Percentiles rank a stretch among this genome's conserved stretches.
phyloP scores from a whole-genome alignment of 208 protist genomes.

The Angomonas ambiguus region DNA sequence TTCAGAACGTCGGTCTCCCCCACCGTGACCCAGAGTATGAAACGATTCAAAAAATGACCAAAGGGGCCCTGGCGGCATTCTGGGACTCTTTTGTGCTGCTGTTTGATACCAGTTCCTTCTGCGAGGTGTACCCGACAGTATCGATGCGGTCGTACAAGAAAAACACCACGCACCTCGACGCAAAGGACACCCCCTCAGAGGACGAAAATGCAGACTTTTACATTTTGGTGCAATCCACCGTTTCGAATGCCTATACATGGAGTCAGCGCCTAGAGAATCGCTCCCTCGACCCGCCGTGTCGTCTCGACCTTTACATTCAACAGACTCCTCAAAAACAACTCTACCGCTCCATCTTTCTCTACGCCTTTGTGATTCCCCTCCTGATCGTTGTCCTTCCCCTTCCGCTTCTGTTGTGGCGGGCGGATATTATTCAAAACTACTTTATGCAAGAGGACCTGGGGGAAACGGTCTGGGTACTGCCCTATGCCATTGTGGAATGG shows the following conservation, averaged over 20 bases:
- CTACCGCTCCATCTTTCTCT: conserved; percentile 24
- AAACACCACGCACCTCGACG: not conserved
- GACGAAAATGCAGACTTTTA: not conserved
- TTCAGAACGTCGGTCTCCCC: not conserved
- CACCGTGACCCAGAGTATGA: not conserved
- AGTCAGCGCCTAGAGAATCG: not conserved
- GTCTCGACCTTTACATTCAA: not conserved
- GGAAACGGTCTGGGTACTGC: conserved; percentile 47
- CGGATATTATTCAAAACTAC: conserved; percentile 39
- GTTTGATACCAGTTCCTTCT: conserved; percentile 6
- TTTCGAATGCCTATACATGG: not conserved
- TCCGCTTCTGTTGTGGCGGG: conserved; percentile 40
- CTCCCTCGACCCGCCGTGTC: not conserved
- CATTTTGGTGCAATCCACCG: not conserved
- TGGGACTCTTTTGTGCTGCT: conserved; percentile 4
- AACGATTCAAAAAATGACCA: not conserved
- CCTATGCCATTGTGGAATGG: conserved; percentile 27
- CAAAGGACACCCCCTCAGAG: not conserved
- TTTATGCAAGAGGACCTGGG: conserved; percentile 45
- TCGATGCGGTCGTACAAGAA: not conserved
- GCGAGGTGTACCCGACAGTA: not conserved
- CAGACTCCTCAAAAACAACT: not conserved
- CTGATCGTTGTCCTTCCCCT: conserved; percentile 44
- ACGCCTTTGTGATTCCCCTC: conserved; percentile 49
- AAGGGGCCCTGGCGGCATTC: conserved; percentile 1